Conservation (phyloP, 202 grass and related monocot genomes). For the Setaria italica region DNA sequence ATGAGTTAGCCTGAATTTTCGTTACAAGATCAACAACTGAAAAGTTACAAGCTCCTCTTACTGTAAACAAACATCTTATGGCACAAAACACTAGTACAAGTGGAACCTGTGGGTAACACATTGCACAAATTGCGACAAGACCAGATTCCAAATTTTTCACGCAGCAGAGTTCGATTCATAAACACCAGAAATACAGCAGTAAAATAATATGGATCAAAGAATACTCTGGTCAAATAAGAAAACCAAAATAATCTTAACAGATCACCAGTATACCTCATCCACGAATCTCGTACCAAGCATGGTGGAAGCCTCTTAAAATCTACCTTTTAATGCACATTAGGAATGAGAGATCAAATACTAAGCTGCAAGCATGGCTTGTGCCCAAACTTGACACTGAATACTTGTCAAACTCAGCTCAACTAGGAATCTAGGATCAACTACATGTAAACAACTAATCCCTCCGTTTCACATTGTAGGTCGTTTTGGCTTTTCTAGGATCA, state of each 20-base stretch:
- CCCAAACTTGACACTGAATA: not conserved
- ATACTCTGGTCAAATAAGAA: not conserved
- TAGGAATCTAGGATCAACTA: conserved; percentile 12
- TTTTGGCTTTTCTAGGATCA: too few species aligned
- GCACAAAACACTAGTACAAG: not conserved
- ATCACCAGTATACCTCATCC: not conserved
- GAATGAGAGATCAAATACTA: not conserved
- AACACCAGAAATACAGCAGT: not conserved
- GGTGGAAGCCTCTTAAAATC: not conserved
- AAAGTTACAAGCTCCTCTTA: not conserved
- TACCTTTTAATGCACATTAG: not conserved
- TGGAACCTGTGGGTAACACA: not conserved
- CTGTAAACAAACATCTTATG: not conserved
- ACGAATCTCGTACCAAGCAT: not conserved
- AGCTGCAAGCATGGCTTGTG: not conserved
- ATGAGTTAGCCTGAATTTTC: not conserved
- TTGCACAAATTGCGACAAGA: not conserved
- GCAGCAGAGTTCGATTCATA: not conserved
- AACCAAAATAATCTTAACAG: not conserved
- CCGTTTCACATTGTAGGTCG: too few species aligned
- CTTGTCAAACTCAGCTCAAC: not conserved
- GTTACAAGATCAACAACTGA: conserved; percentile 13
- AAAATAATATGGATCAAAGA: not conserved
- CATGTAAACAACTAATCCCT: not conserved
- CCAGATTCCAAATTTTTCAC: not conserved